phyloP scores from a whole-genome alignment of 495 filamentous ascomycete species.

The Aspergillus indologenus region DNA sequence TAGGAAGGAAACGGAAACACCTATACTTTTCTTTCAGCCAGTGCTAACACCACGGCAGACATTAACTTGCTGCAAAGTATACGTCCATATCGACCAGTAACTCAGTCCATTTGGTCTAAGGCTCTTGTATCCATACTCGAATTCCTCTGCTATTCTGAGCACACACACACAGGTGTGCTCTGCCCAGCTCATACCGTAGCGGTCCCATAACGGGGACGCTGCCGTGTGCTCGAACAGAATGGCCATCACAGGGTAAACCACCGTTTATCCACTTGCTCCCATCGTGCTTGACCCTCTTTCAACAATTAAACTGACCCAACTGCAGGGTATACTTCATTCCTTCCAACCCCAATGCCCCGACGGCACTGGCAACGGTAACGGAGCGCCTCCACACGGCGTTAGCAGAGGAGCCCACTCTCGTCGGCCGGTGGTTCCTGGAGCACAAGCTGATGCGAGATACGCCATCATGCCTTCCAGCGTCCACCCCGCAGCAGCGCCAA shows the following conservation, averaged over 20 bases:
- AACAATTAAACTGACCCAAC: constrained; percentile 13
- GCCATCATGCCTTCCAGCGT: constrained; percentile 38
- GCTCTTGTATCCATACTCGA: neutral
- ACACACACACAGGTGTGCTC: no score
- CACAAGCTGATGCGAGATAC: constrained; percentile 49
- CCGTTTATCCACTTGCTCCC: neutral
- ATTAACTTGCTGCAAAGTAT: neutral
- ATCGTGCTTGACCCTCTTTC: neutral
- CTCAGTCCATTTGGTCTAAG: neutral
- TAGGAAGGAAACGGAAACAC: neutral
- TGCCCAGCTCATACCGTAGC: no score
- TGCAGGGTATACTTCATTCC: constrained; percentile 47
- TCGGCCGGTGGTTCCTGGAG: constrained; percentile 43
- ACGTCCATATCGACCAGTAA: neutral
- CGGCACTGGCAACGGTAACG: constrained; percentile 33
- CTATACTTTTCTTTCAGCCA: neutral
- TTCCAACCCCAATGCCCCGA: constrained; percentile 41
- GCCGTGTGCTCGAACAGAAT: constrained; percentile 15
- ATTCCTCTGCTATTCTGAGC: no score
- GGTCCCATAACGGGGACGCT: no score
- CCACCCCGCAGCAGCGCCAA: constrained; percentile 23
- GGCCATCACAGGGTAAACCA: constrained; percentile 34
- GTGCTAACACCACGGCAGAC: neutral
- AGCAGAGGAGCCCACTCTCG: constrained; percentile 35
- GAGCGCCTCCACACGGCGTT: constrained; percentile 42